Percentiles rank a stretch among this genome's conserved stretches.
These are phyloP conservation scores for Syzygium oleosum DNA, from an alignment of 345 rosid species.

Conservation along the genomic window DNA sequence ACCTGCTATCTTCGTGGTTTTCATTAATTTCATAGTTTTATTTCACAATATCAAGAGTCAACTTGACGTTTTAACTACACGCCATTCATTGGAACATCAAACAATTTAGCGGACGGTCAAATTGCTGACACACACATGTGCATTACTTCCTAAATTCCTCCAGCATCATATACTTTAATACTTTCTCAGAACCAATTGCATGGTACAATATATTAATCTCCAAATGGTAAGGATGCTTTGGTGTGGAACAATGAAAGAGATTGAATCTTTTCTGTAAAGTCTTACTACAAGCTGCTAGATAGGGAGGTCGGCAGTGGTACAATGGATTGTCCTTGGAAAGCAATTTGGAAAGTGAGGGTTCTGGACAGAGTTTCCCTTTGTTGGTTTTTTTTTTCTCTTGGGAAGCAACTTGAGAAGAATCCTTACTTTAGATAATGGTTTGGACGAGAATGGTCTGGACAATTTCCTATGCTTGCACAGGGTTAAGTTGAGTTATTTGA, in stretches of 20 bases:
- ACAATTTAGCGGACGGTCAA: background rate
- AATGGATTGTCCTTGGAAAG: background rate
- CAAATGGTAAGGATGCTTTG: background rate
- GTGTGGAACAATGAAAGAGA: background rate
- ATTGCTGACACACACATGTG: background rate
- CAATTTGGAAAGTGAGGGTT: background rate
- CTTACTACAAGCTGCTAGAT: background rate
- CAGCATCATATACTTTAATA: background rate
- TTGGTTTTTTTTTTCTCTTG: background rate
- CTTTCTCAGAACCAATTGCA: background rate
- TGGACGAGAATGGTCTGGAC: background rate
- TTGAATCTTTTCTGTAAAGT: background rate
- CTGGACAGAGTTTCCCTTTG: background rate
- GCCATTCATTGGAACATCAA: background rate
- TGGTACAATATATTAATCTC: background rate
- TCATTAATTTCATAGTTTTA: background rate
- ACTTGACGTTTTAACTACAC: background rate
- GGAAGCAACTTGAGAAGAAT: background rate
- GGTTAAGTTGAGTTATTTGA: background rate
- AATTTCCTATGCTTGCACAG: background rate
- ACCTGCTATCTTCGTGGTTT: background rate
- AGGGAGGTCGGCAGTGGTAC: background rate
- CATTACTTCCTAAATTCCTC: background rate
- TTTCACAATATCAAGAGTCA: background rate
- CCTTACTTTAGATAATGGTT: background rate